These are phyloP conservation scores for Seminavis robusta DNA, from an alignment of 108 stramenopile genomes.

Conservation along the genomic window DNA sequence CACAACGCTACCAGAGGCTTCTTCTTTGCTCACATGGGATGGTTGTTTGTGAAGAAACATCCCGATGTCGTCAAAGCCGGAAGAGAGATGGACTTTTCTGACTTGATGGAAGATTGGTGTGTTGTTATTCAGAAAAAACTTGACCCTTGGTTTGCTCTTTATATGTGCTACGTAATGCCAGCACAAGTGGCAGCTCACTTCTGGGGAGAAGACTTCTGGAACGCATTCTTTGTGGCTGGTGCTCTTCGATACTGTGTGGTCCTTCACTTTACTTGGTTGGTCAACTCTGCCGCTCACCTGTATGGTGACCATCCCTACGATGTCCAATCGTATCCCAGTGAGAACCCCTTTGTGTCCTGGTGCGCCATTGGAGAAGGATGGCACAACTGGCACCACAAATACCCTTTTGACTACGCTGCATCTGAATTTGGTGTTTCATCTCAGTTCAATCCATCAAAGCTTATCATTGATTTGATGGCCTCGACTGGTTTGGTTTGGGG, in stretches of 20 bases:
- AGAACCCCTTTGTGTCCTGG: slow-evolving; percentile 95
- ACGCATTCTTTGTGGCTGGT: slow-evolving; percentile 96
- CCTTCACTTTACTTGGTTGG: slow-evolving; percentile 97
- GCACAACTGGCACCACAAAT: slow-evolving; percentile 99
- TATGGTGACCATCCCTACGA: slow-evolving; percentile 99
- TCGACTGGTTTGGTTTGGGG: slow-evolving; percentile 88
- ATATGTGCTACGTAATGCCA: slow-evolving; percentile 99
- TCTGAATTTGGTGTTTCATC: slow-evolving; percentile 91
- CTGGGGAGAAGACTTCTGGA: slow-evolving; percentile 98
- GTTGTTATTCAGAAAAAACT: slow-evolving; percentile 92
- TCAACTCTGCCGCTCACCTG: slow-evolving; percentile 98
- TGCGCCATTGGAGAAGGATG: slow-evolving; percentile 98
- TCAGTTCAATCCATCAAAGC: slow-evolving; percentile 98
- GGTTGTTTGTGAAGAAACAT: slow-evolving; percentile 98
- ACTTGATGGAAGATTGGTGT: slow-evolving; percentile 88
- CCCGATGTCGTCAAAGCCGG: slow-evolving; percentile 93
- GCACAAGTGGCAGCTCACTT: slow-evolving; percentile 81
- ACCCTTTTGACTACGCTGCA: slow-evolving; percentile 98
- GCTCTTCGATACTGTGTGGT: slow-evolving; percentile 90
- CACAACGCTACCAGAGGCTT: slow-evolving; percentile 99
- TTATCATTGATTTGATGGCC: slow-evolving; percentile 89
- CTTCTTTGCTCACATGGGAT: slow-evolving; percentile 99
- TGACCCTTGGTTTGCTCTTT: slow-evolving; percentile 97
- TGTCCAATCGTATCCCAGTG: slow-evolving; percentile 90
- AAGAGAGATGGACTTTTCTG: slow-evolving; percentile 90